Conservation (phyloP, 78 protist species). For the Paulinella micropora region DNA sequence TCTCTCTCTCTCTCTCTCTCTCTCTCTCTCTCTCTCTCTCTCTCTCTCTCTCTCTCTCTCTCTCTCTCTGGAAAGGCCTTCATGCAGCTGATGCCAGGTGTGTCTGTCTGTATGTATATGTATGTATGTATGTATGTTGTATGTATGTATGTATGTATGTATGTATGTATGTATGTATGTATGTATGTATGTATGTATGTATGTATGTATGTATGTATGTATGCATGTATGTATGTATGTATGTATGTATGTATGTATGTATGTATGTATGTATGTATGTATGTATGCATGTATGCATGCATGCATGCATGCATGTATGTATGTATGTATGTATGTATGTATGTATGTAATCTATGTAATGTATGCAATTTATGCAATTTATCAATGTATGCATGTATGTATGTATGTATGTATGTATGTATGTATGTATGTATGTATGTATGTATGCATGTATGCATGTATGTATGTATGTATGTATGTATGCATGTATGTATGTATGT, state of each 20-base stretch:
- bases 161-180: background rate
- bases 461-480: too few relatives aligned
- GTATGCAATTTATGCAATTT: background rate
- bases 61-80: background rate
- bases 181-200: constrained; percentile 1
- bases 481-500: too few relatives aligned
- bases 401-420: constrained; percentile 1
- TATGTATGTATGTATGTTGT: background rate
- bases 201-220: constrained; percentile 1
- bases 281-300: background rate
- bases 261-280: background rate
- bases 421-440: background rate
- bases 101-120: background rate
- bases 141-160: background rate
- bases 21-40: background rate
- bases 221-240: background rate
- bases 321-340: background rate
- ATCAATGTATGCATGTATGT: background rate
- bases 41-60: background rate
- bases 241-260: background rate
- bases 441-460: too few relatives aligned
- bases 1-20: background rate
- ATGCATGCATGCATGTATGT: background rate
- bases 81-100: background rate
- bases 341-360: too few relatives aligned